Evolutionary conservation across 306 rosid genomes (phyloP), one percentile per base, ranked within the genome.

Genomic region (Myrica gale): DNA sequence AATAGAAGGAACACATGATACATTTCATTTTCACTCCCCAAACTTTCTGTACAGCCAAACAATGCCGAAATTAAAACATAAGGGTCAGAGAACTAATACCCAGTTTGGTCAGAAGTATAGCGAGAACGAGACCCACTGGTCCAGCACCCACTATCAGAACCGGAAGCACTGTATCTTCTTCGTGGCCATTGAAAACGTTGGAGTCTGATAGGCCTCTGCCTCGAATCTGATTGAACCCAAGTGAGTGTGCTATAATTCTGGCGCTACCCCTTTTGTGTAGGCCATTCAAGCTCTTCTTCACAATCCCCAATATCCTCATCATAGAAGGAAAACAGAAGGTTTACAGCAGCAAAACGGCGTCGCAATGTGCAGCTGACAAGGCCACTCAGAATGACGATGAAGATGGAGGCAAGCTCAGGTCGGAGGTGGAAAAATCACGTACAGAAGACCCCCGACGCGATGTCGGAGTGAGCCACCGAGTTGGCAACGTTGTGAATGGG

Each of bases 71-170:
- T 8, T 20, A 76, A 71, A 41, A 16, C 32, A 26, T 48, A 44
- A 13, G 69, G 50, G 52, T 17, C 43, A 54, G 56, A 45, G 46
- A 57, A 1, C 37, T 41, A 48, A 43, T 69, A 87, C 90, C 90
- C 54, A 87, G 73, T 76, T 84, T 87, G 13, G 87, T 84, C 39
- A 84, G 72, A 69, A 87, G 87, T 46, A 82, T 82, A 54, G 90
- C 79, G 47, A 84, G 86, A 53, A 87, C 88, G 46, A 87, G 88
- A 77, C 90, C 90, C 60, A 84, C 90, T 44, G 90, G 88, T 26
- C 88, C 90, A 41, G 90, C 87, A 12, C 88, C 90, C 15, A 87
- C 87, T 15, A 84, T 87, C 21, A 87, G 78, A 71, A 87, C 88
- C n/a, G 88, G 90, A 77, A 87, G 82, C 78, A 72, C 71, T 11